Conservation (phyloP, 176 grass and related monocot genomes). For the Rhynchospora tenuis region DNA sequence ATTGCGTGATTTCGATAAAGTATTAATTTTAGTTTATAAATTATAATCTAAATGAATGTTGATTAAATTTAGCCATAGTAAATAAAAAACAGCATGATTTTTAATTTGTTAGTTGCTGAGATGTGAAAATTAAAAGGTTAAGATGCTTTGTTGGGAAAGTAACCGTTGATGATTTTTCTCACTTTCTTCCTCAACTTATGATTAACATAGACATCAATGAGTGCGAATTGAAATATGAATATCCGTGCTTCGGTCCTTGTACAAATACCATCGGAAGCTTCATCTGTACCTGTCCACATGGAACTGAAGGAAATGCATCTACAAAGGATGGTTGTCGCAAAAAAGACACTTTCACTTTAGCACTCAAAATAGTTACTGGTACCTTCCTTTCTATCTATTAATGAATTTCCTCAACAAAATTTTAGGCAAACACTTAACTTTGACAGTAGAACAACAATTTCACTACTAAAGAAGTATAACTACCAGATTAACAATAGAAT, state of each 20-base stretch:
- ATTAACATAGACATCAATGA: constrained; percentile 48
- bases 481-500: too few species aligned
- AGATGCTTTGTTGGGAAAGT: background rate
- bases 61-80: too few species aligned
- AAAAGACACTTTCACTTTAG: constrained; percentile 39
- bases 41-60: too few species aligned
- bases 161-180: background rate
- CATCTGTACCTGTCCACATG: constrained; percentile 32
- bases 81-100: too few species aligned
- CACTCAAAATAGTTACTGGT: constrained; percentile 50
- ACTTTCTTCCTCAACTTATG: background rate
- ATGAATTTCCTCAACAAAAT: too few species aligned
- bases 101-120: too few species aligned
- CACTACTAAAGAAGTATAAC: background rate
- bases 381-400: background rate
- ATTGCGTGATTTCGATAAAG: too few species aligned
- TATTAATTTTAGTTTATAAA: too few species aligned
- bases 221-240: constrained; percentile 9
- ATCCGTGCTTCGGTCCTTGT: constrained; percentile 42
- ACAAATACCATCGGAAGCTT: constrained; percentile 24
- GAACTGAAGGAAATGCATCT: constrained; percentile 23
- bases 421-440: background rate
- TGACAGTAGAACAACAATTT: too few species aligned
- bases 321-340: constrained; percentile 32
- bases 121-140: too few species aligned